Base-by-base conservation (phyloP, 495 filamentous ascomycete genomes). In the Daldinia decipiens region DNA sequence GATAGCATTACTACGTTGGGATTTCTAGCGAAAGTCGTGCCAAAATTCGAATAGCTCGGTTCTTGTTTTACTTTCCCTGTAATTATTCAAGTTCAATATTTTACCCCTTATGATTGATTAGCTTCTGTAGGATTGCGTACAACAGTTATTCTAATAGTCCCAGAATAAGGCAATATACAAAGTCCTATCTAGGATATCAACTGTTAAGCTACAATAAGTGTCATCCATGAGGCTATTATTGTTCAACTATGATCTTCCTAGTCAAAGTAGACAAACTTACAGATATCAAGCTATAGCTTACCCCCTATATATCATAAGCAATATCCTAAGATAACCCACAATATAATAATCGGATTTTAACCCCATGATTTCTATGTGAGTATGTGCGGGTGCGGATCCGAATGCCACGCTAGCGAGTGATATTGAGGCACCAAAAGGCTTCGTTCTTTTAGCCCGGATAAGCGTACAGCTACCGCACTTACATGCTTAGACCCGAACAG, bases 1-100 rank as follows among this genome's bases (percentile, higher is more conserved):
- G 47, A 71, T 71, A 61, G n/a, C 39, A 62, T 58, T 72, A 21
- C 64, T 67, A 72, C 69, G 47, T 72, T 38, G 69, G 64, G 40
- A 19, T 55, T 70, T 63, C 3, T 36, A 13, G 55, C 36, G n/a
- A 26, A 39, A 59, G 47, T 52, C 65, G 38, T 60, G 60, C 34
- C 4, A 32, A 38, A n/a, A 52, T 51, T 24, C 26, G 45, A 27
- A 56, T 15, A 51, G 31, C 47, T 67, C 45, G 38, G 1, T 15
- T 31, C 15, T 53, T n/a, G 50, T 31, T 31, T 57, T 15, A 24
- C 11, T 5, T 39, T 57, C 17, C 24, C 24, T 59, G 21, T 36
- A 29, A 1, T 5, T 29, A 19, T 53, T 63, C 38, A 57, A 62
- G 43, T 45, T 51, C 5, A 52, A 39, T 53, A 12, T 56, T n/a